phyloP scores from a whole-genome alignment of 345 rosid genomes.

The Lepidium africanum region DNA sequence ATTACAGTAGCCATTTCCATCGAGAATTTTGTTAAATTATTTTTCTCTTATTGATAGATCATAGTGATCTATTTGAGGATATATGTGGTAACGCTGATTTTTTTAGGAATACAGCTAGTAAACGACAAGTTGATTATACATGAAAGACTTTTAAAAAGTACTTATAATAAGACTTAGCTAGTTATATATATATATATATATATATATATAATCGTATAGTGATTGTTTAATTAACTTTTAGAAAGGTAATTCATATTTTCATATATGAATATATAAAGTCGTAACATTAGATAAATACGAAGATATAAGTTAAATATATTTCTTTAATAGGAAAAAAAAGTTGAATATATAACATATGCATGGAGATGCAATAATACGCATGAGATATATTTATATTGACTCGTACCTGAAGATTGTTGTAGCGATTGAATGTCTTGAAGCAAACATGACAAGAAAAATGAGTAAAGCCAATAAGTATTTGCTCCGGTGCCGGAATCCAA shows the following conservation, averaged over 20 bases:
- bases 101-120: not conserved
- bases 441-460: slow-evolving; percentile 82
- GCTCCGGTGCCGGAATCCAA: slow-evolving; percentile 83
- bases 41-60: not conserved
- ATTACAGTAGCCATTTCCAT: too few relatives aligned
- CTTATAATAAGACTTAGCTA: not conserved
- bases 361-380: not conserved
- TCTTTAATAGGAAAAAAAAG: too few relatives aligned
- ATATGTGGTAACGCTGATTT: too few relatives aligned
- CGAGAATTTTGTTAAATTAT: too few relatives aligned
- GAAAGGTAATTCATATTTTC: not conserved
- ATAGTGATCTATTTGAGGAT: not conserved
- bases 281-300: not conserved
- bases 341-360: not conserved
- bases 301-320: not conserved
- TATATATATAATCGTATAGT: not conserved
- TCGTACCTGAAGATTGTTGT: slow-evolving; percentile 88
- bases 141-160: not conserved
- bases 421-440: slow-evolving; percentile 87
- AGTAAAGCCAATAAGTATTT: slow-evolving; percentile 69
- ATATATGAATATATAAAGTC: not conserved
- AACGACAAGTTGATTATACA: not conserved
- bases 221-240: not conserved
- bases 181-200: too few relatives aligned
- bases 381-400: not conserved